phyloP scores from a whole-genome alignment of 2,329 filamentous ascomycete species.

The Colletotrichum sojae region DNA sequence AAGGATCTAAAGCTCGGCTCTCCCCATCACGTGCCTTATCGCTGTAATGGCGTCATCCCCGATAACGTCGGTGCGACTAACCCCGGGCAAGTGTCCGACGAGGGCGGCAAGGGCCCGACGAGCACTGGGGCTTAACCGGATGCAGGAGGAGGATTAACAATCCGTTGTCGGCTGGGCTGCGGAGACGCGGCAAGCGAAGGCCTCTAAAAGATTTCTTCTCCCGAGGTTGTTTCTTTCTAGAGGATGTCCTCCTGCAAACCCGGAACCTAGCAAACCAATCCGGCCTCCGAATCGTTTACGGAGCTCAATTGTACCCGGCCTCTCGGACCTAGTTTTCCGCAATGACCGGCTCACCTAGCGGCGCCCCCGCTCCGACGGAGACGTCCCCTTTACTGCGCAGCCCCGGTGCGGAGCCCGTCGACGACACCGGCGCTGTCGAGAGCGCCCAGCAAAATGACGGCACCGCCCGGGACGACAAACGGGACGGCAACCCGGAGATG shows the following conservation, averaged over 20 bases:
- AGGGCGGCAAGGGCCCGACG: slow-evolving; percentile 11
- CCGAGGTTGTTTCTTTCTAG: neutral
- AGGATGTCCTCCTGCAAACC: neutral
- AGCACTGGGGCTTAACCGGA: slow-evolving; percentile 18
- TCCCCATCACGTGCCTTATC: slow-evolving; percentile 25
- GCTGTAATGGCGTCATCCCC: slow-evolving; percentile 19
- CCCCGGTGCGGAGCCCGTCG: slow-evolving; percentile 20
- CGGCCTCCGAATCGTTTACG: neutral
- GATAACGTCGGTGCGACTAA: slow-evolving; percentile 25
- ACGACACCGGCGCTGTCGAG: slow-evolving; percentile 18
- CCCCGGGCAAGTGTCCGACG: slow-evolving; percentile 35
- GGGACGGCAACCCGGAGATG: slow-evolving; percentile 47
- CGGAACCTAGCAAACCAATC: neutral
- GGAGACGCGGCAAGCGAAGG: slow-evolving; percentile 5
- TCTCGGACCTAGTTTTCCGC: too few relatives aligned
- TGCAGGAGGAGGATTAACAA: slow-evolving; percentile 30
- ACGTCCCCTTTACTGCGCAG: slow-evolving; percentile 47
- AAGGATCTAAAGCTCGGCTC: neutral
- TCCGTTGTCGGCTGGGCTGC: neutral
- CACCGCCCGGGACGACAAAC: slow-evolving; percentile 35
- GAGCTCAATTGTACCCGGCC: neutral
- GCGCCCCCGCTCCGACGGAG: slow-evolving; percentile 42
- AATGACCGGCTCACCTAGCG: slow-evolving; percentile 30
- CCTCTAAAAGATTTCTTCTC: slow-evolving; percentile 5
- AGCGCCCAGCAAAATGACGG: slow-evolving; percentile 21